Percentiles rank a stretch among this genome's conserved stretches.
These are phyloP conservation scores for Fusarium sp. DNA, from an alignment of 2,329 filamentous ascomycete genomes.

Conservation along the genomic window DNA sequence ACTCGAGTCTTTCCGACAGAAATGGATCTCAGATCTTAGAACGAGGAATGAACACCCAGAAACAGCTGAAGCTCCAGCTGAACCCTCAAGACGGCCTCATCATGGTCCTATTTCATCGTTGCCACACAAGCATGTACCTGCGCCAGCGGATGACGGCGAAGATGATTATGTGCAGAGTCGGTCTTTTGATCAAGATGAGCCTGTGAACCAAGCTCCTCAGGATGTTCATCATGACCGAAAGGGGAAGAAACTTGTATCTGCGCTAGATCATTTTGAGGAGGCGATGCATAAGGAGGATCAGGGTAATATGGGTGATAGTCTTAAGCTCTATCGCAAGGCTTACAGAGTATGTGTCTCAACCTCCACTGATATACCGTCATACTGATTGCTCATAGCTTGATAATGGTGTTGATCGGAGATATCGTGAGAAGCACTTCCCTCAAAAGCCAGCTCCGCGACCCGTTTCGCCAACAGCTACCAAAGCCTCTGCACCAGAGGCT, in stretches of 20 bases:
- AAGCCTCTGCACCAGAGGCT: not conserved
- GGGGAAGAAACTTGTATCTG: slow-evolving; percentile 71
- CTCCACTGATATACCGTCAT: not conserved
- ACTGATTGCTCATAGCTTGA: slow-evolving; percentile 72
- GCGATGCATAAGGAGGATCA: slow-evolving; percentile 89
- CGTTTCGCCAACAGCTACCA: slow-evolving; percentile 39
- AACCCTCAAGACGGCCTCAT: slow-evolving; percentile 30
- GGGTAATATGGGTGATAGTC: slow-evolving; percentile 88
- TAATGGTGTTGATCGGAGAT: slow-evolving; percentile 82
- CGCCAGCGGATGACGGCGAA: slow-evolving; percentile 49
- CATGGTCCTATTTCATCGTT: slow-evolving; percentile 38
- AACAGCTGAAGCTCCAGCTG: slow-evolving; percentile 10
- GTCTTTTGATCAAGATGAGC: slow-evolving; percentile 50
- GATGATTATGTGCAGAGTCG: slow-evolving; percentile 50
- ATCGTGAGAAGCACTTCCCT: slow-evolving; percentile 92
- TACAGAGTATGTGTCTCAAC: slow-evolving; percentile 71
- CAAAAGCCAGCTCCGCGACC: slow-evolving; percentile 48
- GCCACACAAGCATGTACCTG: slow-evolving; percentile 24
- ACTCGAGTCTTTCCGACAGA: slow-evolving; percentile 84
- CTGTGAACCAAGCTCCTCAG: slow-evolving; percentile 1
- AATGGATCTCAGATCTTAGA: slow-evolving; percentile 86
- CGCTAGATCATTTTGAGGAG: slow-evolving; percentile 91
- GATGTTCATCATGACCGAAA: slow-evolving; percentile 22
- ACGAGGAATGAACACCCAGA: slow-evolving; percentile 49
- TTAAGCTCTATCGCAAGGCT: slow-evolving; percentile 88